Evolutionary conservation across 2,329 filamentous ascomycete species (phyloP).

Genomic region (Pyricularia sp.): DNA sequence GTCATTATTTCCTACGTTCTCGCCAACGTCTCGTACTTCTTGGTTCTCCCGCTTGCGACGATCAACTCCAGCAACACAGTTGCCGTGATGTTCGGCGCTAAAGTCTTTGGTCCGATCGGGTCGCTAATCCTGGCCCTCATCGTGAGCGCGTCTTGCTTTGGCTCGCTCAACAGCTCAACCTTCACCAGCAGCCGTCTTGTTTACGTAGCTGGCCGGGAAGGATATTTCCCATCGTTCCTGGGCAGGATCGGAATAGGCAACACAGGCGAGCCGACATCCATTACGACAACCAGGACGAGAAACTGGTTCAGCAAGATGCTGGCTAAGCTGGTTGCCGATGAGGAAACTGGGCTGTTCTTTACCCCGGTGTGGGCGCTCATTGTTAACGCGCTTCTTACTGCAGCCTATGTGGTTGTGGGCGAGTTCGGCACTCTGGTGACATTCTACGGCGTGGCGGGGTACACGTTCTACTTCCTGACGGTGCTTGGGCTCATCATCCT

Average conservation of each 20-base stretch:
- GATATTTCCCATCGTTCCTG: slow-evolving; percentile 78
- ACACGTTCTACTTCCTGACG: slow-evolving; percentile 94
- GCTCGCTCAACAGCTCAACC: slow-evolving; percentile 85
- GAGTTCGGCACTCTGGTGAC: slow-evolving; percentile 89
- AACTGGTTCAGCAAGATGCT: slow-evolving; percentile 51
- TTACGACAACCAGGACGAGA: slow-evolving; percentile 36
- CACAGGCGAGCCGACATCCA: slow-evolving; percentile 22
- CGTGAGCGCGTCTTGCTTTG: slow-evolving; percentile 87
- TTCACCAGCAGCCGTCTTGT: slow-evolving; percentile 90
- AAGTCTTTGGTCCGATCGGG: slow-evolving; percentile 80
- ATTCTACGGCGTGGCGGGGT: slow-evolving; percentile 95
- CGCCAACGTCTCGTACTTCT: slow-evolving; percentile 88
- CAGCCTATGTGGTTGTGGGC: slow-evolving; percentile 72
- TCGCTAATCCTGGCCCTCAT: slow-evolving; percentile 79
- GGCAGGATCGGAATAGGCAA: slow-evolving; percentile 66
- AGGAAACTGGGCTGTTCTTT: slow-evolving; percentile 72
- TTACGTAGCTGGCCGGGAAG: slow-evolving; percentile 91
- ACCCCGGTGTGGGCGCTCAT: slow-evolving; percentile 89
- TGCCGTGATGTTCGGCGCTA: slow-evolving; percentile 84
- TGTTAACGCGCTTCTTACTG: slow-evolving; percentile 68
- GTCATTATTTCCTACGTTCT: slow-evolving; percentile 87
- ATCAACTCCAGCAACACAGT: slow-evolving; percentile 90
- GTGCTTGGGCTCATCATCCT: slow-evolving; percentile 89
- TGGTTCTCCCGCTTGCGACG: slow-evolving; percentile 71
- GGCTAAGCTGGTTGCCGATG: slow-evolving; percentile 61